Base-by-base conservation (phyloP, 805 yeast species). In the Pichia heedii region DNA sequence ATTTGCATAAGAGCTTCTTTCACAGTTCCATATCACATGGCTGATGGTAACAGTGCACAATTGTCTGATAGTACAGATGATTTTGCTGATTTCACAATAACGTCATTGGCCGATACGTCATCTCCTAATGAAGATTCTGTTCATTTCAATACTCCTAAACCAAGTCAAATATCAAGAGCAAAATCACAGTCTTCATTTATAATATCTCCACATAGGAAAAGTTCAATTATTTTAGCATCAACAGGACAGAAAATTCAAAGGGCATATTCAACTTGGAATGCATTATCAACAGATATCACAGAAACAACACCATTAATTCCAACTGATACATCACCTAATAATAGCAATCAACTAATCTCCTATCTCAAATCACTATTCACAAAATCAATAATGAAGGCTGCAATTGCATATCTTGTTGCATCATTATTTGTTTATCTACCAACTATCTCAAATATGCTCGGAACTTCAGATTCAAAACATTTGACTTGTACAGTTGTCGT, bases 401-500 rank as follows among this genome's bases (percentile, higher is more conserved):
- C 89, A 0, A 45, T 84, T n/a, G 82, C 93, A 1, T 86, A 86
- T 55, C 63, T 81, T 10, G 46, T 84, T 1, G 90, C 88, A 1
- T 81, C 94, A 0, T 54, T 83, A 44, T 84, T 80, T 1, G 93
- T 85, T 16, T 84, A 81, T 58, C 70, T 70, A 51, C 54, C 69
- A 1, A 63, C 73, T 1, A 63, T 79, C 37, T 69, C 79, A 11
- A 52, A 60, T 16, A 47, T 77, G 2, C 56, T 84, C 36, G 94
- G 94, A 0, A 57, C 63, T 30, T 70, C 84, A 22, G 89, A 83
- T 60, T 77, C 83, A 11, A 85, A 85, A 57, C 95, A 85, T 65
- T 73, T 84, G 50, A 79, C 82, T 3, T 87, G 94, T 33, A 86
- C 95, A 0, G 81, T 81, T 10, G 82, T 85, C 1, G 93, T 85